These are phyloP conservation scores for Chrysoporthe deuterocubensis DNA, from an alignment of 2,329 filamentous ascomycete species.

Conservation along the genomic window DNA sequence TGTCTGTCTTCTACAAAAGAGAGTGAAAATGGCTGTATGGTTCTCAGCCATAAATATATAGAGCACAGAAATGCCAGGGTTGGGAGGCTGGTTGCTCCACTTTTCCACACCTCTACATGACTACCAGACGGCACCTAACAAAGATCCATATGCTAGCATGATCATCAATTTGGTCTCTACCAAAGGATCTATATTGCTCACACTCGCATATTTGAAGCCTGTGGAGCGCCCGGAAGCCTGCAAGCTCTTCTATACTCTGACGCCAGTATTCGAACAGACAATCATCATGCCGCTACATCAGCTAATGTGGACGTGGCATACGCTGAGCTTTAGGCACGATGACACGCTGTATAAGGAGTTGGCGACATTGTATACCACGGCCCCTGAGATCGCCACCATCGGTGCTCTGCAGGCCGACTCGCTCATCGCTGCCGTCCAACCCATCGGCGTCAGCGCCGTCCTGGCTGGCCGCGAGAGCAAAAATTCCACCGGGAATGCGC, in stretches of 20 bases:
- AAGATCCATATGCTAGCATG: constrained; percentile 39
- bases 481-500: constrained; percentile 34
- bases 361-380: constrained; percentile 32
- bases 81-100: too few species aligned
- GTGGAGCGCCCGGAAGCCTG: constrained; percentile 35
- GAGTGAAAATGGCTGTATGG: too few species aligned
- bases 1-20: too few species aligned
- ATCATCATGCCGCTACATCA: constrained; percentile 29
- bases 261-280: constrained; percentile 33
- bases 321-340: constrained; percentile 36
- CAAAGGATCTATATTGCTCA: constrained; percentile 35
- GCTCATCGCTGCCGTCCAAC: constrained; percentile 38
- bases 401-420: constrained; percentile 34
- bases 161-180: constrained; percentile 37
- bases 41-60: too few species aligned
- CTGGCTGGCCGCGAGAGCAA: constrained; percentile 33
- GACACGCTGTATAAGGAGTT: constrained; percentile 33
- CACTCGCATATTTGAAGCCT: constrained; percentile 38
- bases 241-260: constrained; percentile 35
- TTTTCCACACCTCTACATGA: constrained; percentile 25
- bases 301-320: constrained; percentile 34
- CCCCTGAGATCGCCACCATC: constrained; percentile 34
- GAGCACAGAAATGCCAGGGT: too few species aligned
- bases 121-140: constrained; percentile 35
- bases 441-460: constrained; percentile 37